Percentiles rank a stretch among this genome's conserved stretches.
These are phyloP conservation scores for Syzygium oleosum DNA, from an alignment of 345 rosid genomes.

Conservation along the genomic window DNA sequence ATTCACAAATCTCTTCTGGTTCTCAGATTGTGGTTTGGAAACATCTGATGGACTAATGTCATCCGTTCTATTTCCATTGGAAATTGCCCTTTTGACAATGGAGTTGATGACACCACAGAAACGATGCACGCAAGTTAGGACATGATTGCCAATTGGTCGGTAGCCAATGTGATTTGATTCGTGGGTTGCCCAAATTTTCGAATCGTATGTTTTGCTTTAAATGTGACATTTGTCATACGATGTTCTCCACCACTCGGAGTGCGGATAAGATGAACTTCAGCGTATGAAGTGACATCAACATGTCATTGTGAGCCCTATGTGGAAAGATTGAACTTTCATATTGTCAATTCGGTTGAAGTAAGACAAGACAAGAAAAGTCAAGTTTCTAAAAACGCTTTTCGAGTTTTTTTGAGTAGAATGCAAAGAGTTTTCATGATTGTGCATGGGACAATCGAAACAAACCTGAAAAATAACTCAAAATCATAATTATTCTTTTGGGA, in stretches of 20 bases:
- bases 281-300: background rate
- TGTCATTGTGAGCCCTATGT: background rate
- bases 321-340: background rate
- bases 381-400: background rate
- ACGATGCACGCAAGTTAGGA: background rate
- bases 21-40: background rate
- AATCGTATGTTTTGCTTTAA: background rate
- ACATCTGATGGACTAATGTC: background rate
- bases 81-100: background rate
- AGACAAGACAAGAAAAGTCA: background rate
- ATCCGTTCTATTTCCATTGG: background rate
- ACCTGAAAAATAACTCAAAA: background rate
- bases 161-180: background rate
- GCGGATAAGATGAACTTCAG: background rate
- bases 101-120: background rate
- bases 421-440: background rate
- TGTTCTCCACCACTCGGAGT: background rate
- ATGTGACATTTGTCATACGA: background rate
- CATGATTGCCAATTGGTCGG: no score
- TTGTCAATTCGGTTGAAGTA: background rate
- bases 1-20: background rate
- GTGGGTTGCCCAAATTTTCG: background rate
- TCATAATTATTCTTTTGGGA: background rate
- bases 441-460: background rate
- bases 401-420: background rate